phyloP scores from a whole-genome alignment of 2,329 filamentous ascomycete species.

The Venturia carpophila region DNA sequence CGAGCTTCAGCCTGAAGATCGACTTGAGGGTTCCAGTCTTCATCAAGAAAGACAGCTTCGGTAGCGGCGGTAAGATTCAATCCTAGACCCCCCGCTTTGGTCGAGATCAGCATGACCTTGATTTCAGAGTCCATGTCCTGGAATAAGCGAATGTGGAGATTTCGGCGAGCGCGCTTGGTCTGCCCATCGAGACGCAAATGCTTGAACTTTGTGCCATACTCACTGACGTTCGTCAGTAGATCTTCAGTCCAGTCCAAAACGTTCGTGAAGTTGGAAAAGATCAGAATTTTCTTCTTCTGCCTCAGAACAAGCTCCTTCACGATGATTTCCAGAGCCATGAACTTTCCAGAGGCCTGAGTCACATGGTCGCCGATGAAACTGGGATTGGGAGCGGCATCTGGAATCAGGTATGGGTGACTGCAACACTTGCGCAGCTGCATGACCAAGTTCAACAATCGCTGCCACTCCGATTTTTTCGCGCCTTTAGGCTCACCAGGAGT shows the following conservation, averaged over 20 bases:
- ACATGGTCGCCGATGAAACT: constrained; percentile 42
- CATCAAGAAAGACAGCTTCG: constrained; percentile 50
- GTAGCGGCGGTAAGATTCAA: constrained; percentile 48
- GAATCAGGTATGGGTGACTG: constrained; percentile 47
- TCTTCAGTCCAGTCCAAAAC: constrained; percentile 47
- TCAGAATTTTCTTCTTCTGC: constrained; percentile 46
- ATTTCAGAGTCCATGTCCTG: constrained; percentile 40
- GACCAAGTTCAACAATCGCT: constrained; percentile 46
- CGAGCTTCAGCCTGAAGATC: constrained; percentile 48
- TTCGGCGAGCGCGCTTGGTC: constrained; percentile 42
- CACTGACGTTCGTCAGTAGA: constrained; percentile 39
- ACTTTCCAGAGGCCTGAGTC: constrained; percentile 47
- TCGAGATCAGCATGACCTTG: constrained; percentile 49
- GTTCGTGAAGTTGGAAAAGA: constrained; percentile 49
- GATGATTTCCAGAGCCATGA: constrained; percentile 47
- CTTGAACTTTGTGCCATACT: constrained; percentile 35
- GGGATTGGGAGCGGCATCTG: constrained; percentile 38
- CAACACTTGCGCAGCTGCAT: constrained; percentile 51
- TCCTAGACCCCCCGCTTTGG: constrained; percentile 48
- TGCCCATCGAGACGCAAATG: constrained; percentile 45
- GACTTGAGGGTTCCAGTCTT: constrained; percentile 49
- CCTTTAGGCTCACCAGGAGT: neutral
- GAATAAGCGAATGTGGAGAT: constrained; percentile 47
- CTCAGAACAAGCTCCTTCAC: constrained; percentile 42
- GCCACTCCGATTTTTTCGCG: constrained; percentile 32